These are phyloP conservation scores for Phytophthora citricola DNA, from an alignment of 352 stramenopile genomes.

Conservation along the genomic window DNA sequence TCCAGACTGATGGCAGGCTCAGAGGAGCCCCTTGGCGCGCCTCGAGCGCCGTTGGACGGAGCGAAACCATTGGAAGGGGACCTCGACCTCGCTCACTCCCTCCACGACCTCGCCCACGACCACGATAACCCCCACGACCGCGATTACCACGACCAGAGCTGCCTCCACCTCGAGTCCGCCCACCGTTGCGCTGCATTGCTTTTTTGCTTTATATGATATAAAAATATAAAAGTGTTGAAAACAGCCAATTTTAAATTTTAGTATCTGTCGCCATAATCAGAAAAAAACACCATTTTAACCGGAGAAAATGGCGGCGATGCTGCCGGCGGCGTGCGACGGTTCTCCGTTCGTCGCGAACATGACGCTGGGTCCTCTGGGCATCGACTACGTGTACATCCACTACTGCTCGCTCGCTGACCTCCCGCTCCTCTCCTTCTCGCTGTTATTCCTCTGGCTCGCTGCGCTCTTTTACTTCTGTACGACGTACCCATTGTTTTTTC, in stretches of 20 bases:
- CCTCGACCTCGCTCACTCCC: constrained; percentile 18
- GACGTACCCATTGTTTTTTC: constrained; percentile 4
- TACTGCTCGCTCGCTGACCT: constrained; percentile 62
- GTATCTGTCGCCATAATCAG: no score
- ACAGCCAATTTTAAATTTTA: neutral
- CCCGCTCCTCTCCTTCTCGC: constrained; percentile 55
- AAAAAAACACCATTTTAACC: no score
- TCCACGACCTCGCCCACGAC: constrained; percentile 21
- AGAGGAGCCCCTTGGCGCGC: constrained; percentile 3
- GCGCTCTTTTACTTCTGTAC: constrained; percentile 86
- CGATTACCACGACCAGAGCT: constrained; percentile 5
- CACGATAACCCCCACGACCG: constrained; percentile 13
- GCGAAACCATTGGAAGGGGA: constrained; percentile 14
- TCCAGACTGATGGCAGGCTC: constrained; percentile 60
- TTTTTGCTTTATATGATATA: no score
- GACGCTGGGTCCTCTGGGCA: constrained; percentile 72
- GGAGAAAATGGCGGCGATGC: constrained; percentile 1
- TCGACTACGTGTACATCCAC: constrained; percentile 87
- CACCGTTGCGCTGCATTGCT: constrained; percentile 18
- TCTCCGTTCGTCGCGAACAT: constrained; percentile 58
- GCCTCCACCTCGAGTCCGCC: constrained; percentile 9
- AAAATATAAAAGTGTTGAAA: no score
- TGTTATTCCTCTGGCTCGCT: constrained; percentile 74
- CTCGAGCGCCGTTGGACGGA: constrained; percentile 2
- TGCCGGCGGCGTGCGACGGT: constrained; percentile 32